Evolutionary conservation across 208 protist species (phyloP).

Genomic region (Acanthamoeba rhysodes): DNA sequence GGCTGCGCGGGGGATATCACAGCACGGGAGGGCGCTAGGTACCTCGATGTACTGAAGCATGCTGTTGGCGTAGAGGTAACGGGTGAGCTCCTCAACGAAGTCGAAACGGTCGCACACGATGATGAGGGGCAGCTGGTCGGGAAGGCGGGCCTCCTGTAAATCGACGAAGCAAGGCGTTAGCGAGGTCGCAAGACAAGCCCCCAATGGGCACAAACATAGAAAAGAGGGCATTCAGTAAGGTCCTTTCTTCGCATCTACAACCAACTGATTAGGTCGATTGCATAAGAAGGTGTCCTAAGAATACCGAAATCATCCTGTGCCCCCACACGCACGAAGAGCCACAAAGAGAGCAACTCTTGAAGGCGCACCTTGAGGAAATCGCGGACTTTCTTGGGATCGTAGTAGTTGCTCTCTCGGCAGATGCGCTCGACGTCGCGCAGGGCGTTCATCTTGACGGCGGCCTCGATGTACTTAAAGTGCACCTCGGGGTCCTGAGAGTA

Average conservation of each 20-base stretch:
- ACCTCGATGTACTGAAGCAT: conserved; percentile 98
- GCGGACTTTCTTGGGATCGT: conserved; percentile 98
- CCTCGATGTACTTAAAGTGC: conserved; percentile 99
- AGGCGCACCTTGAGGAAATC: conserved; percentile 98
- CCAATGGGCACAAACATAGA: neutral
- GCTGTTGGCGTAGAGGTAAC: conserved; percentile 98
- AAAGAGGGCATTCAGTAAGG: neutral
- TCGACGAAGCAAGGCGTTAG: neutral
- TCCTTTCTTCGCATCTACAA: conserved; percentile 49
- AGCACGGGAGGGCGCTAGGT: neutral
- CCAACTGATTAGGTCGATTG: conserved; percentile 17
- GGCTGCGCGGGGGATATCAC: neutral
- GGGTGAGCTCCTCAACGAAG: conserved; percentile 99
- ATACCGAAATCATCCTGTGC: conserved; percentile 40
- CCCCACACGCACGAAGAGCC: neutral
- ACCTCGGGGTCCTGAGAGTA: conserved; percentile 97
- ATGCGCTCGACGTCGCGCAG: conserved; percentile 99
- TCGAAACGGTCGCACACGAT: conserved; percentile 99
- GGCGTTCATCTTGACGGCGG: conserved; percentile 97
- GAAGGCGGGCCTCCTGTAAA: conserved; percentile 95
- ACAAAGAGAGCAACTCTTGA: neutral
- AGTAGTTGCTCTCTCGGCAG: conserved; percentile 98
- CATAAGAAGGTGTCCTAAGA: conserved; percentile 52
- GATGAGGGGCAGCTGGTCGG: conserved; percentile 99
- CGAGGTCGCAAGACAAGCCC: neutral